Conservation (phyloP, 306 rosid species). For the Notholithocarpus densiflorus region DNA sequence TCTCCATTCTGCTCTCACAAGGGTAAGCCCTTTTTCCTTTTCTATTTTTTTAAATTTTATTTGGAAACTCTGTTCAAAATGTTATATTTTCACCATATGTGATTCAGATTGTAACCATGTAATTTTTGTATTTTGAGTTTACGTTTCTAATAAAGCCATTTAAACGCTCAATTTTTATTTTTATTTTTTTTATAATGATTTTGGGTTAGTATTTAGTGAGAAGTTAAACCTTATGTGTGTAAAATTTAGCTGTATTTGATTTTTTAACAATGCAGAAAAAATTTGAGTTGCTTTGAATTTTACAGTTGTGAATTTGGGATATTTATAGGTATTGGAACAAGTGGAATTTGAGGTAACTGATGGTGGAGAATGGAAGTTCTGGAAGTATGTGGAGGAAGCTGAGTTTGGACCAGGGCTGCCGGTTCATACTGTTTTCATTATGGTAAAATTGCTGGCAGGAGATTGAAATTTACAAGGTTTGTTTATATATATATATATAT, state of each 20-base stretch:
- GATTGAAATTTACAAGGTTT: slow-evolving; percentile 46
- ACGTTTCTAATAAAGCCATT: no score
- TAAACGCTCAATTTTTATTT: no score
- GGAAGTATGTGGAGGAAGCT: slow-evolving; percentile 64
- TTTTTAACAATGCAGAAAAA: background rate
- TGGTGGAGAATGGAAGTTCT: slow-evolving; percentile 54
- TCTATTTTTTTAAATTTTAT: no score
- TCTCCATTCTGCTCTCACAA: slow-evolving; percentile 48
- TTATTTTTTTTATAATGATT: background rate
- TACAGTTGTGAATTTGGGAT: background rate
- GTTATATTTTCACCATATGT: no score
- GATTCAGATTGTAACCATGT: no score
- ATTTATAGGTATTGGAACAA: slow-evolving; percentile 19
- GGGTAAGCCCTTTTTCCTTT: slow-evolving; percentile 14
- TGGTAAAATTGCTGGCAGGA: slow-evolving; percentile 37
- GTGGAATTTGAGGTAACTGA: slow-evolving; percentile 35
- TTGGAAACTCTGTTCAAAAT: no score
- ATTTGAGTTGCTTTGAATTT: background rate
- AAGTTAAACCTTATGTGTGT: no score
- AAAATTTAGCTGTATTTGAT: background rate
- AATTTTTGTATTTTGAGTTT: no score
- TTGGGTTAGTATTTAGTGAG: background rate
- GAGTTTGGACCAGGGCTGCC: slow-evolving; percentile 77
- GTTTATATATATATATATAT: background rate
- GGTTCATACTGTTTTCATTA: slow-evolving; percentile 51